These are phyloP conservation scores for Vachellia pachyceras DNA, from an alignment of 306 rosid species.

Conservation along the genomic window DNA sequence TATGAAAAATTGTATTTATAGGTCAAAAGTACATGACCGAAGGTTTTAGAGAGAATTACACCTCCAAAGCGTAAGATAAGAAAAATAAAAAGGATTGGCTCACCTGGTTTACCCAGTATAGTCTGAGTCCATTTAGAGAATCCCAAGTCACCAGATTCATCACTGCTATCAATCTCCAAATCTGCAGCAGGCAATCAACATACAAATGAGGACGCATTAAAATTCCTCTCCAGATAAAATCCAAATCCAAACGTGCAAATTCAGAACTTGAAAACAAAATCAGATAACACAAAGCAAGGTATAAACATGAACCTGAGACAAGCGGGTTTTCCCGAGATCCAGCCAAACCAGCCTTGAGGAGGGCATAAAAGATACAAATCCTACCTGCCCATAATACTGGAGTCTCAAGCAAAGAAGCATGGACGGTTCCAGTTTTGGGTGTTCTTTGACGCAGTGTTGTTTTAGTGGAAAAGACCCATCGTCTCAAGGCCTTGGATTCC, in stretches of 20 bases:
- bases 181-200: constrained; percentile 42
- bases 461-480: constrained; percentile 42
- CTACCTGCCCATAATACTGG: constrained; percentile 90
- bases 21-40: constrained; percentile 2
- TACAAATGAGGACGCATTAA: not conserved
- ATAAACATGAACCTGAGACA: constrained; percentile 63
- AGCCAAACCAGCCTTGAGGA: constrained; percentile 82
- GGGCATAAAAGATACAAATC: constrained; percentile 84
- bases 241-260: not conserved
- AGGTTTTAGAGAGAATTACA: not conserved
- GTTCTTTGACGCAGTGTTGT: constrained; percentile 23
- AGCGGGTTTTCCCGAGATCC: constrained; percentile 87
- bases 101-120: constrained; percentile 86
- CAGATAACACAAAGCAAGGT: not conserved
- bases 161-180: constrained; percentile 56
- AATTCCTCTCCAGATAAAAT: not conserved
- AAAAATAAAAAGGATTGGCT: not conserved
- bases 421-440: constrained; percentile 4
- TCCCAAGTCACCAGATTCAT: constrained; percentile 78
- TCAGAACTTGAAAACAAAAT: not conserved
- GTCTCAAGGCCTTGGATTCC: constrained; percentile 43
- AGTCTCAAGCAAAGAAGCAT: constrained; percentile 77
- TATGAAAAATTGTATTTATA: not conserved
- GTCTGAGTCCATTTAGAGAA: constrained; percentile 81
- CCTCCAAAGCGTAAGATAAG: not conserved